A percentile compares a stretch with the other conserved stretches of the same genome.
Conservation (phyloP, 2,329 filamentous ascomycete genomes). For the Biscogniauxia mediterranea region DNA sequence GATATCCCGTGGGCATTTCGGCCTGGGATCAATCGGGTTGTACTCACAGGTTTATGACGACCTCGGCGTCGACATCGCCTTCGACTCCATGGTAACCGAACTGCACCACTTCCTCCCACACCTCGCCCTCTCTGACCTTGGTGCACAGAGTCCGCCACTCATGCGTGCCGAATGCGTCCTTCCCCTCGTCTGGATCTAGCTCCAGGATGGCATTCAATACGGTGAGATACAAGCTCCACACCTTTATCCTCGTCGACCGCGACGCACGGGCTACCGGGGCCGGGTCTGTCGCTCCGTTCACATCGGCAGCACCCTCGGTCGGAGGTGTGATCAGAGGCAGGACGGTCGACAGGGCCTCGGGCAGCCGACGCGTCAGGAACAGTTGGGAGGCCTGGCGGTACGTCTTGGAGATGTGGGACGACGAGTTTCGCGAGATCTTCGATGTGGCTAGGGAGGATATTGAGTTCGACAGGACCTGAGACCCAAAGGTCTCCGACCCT, state of each 20-base stretch:
- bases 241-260: slow-evolving; percentile 81
- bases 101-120: slow-evolving; percentile 93
- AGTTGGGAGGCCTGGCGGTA: slow-evolving; percentile 94
- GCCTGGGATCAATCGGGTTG: background rate
- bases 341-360: slow-evolving; percentile 83
- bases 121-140: slow-evolving; percentile 81
- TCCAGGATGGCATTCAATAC: slow-evolving; percentile 90
- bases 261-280: slow-evolving; percentile 79
- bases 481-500: slow-evolving; percentile 45
- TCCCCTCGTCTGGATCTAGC: slow-evolving; percentile 85
- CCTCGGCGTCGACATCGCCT: slow-evolving; percentile 89
- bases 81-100: slow-evolving; percentile 87
- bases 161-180: slow-evolving; percentile 78
- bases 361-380: slow-evolving; percentile 89
- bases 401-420: slow-evolving; percentile 79
- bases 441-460: slow-evolving; percentile 68
- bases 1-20: background rate
- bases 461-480: slow-evolving; percentile 59
- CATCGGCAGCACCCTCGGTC: slow-evolving; percentile 41
- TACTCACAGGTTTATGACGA: slow-evolving; percentile 81
- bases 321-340: slow-evolving; percentile 73
- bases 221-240: slow-evolving; percentile 96
- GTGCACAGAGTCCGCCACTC: slow-evolving; percentile 80
- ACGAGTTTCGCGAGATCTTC: slow-evolving; percentile 56
- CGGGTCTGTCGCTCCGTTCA: slow-evolving; percentile 46